Percentiles rank a stretch among this genome's conserved stretches.
Conservation (phyloP, 192 early-diverging fungal species). For the Powellomyces hirtus region DNA sequence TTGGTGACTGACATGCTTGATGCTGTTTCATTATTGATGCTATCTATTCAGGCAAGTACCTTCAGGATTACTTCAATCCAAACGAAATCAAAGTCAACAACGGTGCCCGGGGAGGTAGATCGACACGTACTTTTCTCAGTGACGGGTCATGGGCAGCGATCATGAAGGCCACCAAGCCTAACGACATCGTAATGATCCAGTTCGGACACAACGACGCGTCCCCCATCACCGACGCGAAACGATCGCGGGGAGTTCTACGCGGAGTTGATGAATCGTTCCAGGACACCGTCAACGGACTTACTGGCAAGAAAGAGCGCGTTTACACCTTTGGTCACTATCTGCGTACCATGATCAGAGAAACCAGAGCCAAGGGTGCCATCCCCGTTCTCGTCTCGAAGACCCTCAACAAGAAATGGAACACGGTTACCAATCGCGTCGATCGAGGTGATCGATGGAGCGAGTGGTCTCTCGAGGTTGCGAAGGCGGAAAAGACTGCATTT, state of each 20-base stretch:
- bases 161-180: background rate
- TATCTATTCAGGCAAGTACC: too few species aligned
- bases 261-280: background rate
- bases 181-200: background rate
- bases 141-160: background rate
- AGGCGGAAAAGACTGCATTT: background rate
- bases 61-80: background rate
- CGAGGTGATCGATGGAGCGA: background rate
- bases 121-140: background rate
- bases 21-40: too few species aligned
- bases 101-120: background rate
- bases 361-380: background rate
- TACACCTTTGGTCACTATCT: conserved; percentile 2
- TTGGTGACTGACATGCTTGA: too few species aligned
- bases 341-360: background rate
- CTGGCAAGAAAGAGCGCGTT: background rate
- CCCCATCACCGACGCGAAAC: background rate
- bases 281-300: conserved; percentile 2
- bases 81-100: background rate
- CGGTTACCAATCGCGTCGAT: background rate
- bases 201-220: background rate
- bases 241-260: background rate
- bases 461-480: background rate
- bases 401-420: background rate
- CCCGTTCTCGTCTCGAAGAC: background rate